phyloP scores from a whole-genome alignment of 2,329 filamentous ascomycete species.

The Fusarium beomiforme region DNA sequence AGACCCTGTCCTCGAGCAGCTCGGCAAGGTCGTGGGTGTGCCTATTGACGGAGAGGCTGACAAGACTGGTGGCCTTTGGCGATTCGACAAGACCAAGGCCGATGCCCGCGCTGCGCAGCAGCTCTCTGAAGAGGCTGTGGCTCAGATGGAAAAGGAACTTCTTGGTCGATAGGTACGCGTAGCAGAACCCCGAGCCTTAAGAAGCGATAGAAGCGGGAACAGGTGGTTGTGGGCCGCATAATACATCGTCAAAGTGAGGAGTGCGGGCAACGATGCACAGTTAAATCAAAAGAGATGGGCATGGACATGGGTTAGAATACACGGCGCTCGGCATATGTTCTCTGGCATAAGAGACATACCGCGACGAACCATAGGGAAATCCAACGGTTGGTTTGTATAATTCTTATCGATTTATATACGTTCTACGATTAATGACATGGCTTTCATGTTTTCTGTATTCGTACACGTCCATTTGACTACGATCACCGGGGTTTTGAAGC shows the following conservation, averaged over 20 bases:
- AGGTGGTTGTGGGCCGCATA: constrained; percentile 4
- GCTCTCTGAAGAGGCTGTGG: constrained; percentile 52
- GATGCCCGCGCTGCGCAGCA: constrained; percentile 49
- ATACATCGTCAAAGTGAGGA: constrained; percentile 5
- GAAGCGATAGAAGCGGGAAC: background rate
- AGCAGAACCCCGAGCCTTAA: background rate
- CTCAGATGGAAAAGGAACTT: constrained; percentile 57
- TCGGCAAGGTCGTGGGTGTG: constrained; percentile 60
- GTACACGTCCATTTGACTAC: background rate
- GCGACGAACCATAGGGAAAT: constrained; percentile 2
- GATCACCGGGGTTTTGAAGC: background rate
- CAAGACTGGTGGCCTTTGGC: constrained; percentile 70
- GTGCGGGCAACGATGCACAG: background rate
- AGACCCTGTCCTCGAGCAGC: constrained; percentile 56
- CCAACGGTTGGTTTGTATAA: constrained; percentile 31
- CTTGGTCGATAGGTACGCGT: constrained; percentile 49
- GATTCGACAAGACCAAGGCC: constrained; percentile 63
- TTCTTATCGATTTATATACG: constrained; percentile 27
- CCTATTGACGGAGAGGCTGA: constrained; percentile 63
- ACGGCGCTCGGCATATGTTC: constrained; percentile 26
- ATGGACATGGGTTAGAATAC: constrained; percentile 28
- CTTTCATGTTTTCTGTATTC: constrained; percentile 4
- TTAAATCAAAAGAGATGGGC: constrained; percentile 15
- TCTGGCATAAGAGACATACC: constrained; percentile 7
- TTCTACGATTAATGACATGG: constrained; percentile 33